phyloP scores from a whole-genome alignment of 2,329 filamentous ascomycete species.

The Geosmithia morbida region DNA sequence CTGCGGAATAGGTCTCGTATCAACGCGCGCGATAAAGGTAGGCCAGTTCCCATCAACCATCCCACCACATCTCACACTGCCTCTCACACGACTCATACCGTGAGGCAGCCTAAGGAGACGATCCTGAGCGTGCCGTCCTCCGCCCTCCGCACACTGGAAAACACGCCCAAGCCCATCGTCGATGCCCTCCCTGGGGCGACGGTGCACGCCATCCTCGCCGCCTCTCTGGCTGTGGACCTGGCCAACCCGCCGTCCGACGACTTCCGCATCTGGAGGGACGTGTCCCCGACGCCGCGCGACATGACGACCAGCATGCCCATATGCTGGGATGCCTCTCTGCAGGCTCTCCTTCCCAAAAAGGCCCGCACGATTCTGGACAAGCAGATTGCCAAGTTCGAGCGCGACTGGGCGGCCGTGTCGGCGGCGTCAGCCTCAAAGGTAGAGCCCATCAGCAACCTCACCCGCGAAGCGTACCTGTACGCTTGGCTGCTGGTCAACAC shows the following conservation, averaged over 20 bases:
- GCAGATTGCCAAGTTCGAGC: slow-evolving; percentile 30
- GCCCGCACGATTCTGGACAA: slow-evolving; percentile 31
- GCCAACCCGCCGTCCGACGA: slow-evolving; percentile 29
- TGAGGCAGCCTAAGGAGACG: slow-evolving; percentile 32
- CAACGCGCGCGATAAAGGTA: slow-evolving; percentile 51
- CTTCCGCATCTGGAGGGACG: slow-evolving; percentile 44
- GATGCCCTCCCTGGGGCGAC: slow-evolving; percentile 35
- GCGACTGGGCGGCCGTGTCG: slow-evolving; percentile 22
- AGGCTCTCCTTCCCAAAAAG: slow-evolving; percentile 27
- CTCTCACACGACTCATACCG: neutral
- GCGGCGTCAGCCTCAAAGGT: slow-evolving; percentile 3
- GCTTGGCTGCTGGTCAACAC: slow-evolving; percentile 41
- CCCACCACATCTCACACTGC: neutral
- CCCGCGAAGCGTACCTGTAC: slow-evolving; percentile 24
- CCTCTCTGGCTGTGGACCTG: slow-evolving; percentile 39
- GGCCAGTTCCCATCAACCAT: slow-evolving; percentile 28
- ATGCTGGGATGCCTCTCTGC: slow-evolving; percentile 30
- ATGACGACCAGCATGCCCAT: slow-evolving; percentile 29
- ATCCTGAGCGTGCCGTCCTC: slow-evolving; percentile 51
- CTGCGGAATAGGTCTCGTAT: slow-evolving; percentile 66
- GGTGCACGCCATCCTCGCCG: slow-evolving; percentile 61
- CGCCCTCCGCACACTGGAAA: slow-evolving; percentile 50
- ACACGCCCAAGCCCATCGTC: slow-evolving; percentile 38
- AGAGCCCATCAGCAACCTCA: slow-evolving; percentile 1
- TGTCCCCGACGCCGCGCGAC: slow-evolving; percentile 50